Evolutionary conservation across 208 protist genomes (phyloP), one percentile per base, ranked within the genome.

Genomic region (Acanthamoeba sp.): DNA sequence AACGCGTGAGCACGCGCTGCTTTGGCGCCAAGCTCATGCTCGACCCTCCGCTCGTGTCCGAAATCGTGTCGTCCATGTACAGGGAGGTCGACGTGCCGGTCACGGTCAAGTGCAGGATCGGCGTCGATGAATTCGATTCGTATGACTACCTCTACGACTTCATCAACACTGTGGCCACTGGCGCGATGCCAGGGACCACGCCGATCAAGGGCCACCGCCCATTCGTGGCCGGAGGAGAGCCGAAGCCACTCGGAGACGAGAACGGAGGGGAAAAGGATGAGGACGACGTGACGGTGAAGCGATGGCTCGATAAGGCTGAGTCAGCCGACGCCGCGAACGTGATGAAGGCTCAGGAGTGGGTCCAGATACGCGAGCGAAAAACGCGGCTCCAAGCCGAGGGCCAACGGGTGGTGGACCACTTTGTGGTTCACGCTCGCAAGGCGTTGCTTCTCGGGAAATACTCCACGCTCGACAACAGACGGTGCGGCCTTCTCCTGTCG

Each of bases 21-120:
- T 89, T 57, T 22, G 80, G 80, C 40, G 80, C 80, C 22, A 59
- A 62, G 42, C 50, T 89, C 22, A 89, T 89, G 80, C 80, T 48
- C n/a, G 6, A 89, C 50, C 80, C 80, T 50, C 42, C 80, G 10
- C 80, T 48, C 16, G 80, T 89, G 16, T 16, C 80, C n/a, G 71
- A 80, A 27, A 80, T 80, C 32, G 27, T 80, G 71, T 80, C 71
- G 0, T 7, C 71, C 71, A 80, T 80, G 36, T 45, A 80, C 40
- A 18, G 40, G 6, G 36, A 80, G 32, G 71, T 80, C 5, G 40
- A 45, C 40, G 27, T 38, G 18, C 71, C 71, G 12, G 71, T 89
- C 27, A 62, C 80, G 80, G 80, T 59, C 29, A 89, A 89, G 50
- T 59, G 48, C 48, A 16, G 80, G n/a, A 89, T 89, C 40, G 80